A percentile compares a stretch with the other conserved stretches of the same genome.
These are phyloP conservation scores for Anastatica hierochuntica DNA, from an alignment of 345 rosid genomes.

Conservation along the genomic window DNA sequence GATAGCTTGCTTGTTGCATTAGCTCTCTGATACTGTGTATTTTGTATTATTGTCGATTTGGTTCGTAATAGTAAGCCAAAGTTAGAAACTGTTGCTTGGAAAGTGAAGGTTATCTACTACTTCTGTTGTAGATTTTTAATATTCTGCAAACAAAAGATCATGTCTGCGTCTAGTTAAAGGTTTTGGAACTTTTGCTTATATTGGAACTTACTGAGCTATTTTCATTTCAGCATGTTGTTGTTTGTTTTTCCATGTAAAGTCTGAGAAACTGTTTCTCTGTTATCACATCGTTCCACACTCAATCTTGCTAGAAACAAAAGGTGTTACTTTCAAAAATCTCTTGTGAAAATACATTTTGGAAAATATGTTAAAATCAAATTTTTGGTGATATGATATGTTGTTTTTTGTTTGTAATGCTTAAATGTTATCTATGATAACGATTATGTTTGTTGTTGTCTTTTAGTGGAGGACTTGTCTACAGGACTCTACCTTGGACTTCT, in stretches of 20 bases:
- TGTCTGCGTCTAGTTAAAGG: constrained; percentile 5
- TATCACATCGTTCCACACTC: constrained; percentile 1
- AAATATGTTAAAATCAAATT: not conserved
- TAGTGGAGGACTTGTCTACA: constrained; percentile 6
- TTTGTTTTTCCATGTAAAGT: constrained; percentile 12
- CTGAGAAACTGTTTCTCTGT: too few species aligned
- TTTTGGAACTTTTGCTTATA: not conserved
- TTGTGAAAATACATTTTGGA: not conserved
- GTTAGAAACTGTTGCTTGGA: too few species aligned
- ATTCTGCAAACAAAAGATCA: constrained; percentile 11
- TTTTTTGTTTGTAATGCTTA: constrained; percentile 18
- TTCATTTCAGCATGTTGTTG: constrained; percentile 6
- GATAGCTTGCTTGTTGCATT: constrained; percentile 12
- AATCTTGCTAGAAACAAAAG: not conserved
- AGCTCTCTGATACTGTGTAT: constrained; percentile 8
- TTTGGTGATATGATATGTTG: constrained; percentile 18
- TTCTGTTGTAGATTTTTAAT: not conserved
- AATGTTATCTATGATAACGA: too few species aligned
- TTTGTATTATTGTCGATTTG: too few species aligned
- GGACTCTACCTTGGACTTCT: constrained; percentile 5
- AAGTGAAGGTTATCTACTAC: too few species aligned
- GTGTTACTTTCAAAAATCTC: too few species aligned
- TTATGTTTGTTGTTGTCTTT: constrained; percentile 11
- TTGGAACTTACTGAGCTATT: constrained; percentile 8
- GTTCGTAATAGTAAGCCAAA: not conserved